phyloP scores from a whole-genome alignment of 192 early-diverging fungal species.

The Jimgerdemannia lactiflua region DNA sequence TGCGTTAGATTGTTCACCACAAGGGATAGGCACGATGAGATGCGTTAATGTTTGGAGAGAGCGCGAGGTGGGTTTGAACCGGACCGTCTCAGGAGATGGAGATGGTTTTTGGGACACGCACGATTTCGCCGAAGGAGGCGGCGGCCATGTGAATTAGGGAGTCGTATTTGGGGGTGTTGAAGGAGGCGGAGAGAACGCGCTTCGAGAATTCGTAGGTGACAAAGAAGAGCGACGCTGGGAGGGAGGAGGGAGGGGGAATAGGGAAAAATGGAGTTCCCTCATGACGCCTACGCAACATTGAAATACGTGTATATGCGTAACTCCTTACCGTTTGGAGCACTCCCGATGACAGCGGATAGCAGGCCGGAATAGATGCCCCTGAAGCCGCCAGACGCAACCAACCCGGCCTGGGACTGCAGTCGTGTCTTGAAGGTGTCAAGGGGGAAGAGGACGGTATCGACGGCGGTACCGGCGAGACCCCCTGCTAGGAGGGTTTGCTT shows the following conservation, averaged over 20 bases:
- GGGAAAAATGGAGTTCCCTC: background rate
- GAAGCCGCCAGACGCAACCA: slow-evolving; percentile 83
- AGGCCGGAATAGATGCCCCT: slow-evolving; percentile 89
- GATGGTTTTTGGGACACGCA: slow-evolving; percentile 31
- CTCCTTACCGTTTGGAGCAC: slow-evolving; percentile 76
- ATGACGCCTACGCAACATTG: background rate
- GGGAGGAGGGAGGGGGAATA: background rate
- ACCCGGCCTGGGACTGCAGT: slow-evolving; percentile 83
- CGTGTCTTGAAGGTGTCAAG: slow-evolving; percentile 98
- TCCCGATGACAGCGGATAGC: slow-evolving; percentile 88
- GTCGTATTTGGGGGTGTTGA: slow-evolving; percentile 45
- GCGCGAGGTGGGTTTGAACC: background rate
- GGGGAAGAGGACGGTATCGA: slow-evolving; percentile 92
- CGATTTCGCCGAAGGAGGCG: slow-evolving; percentile 88
- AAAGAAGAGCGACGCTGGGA: slow-evolving; percentile 81
- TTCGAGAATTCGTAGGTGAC: slow-evolving; percentile 89
- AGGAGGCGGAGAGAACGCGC: slow-evolving; percentile 28
- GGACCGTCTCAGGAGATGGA: slow-evolving; percentile 7
- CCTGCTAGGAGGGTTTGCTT: slow-evolving; percentile 70
- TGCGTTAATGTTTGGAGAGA: background rate
- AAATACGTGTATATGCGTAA: background rate
- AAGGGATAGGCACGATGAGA: background rate
- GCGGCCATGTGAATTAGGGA: slow-evolving; percentile 84
- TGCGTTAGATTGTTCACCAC: slow-evolving; percentile 1
- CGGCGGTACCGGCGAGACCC: slow-evolving; percentile 86